These are phyloP conservation scores for Hypoxylon sp. DNA, from an alignment of 2,329 filamentous ascomycete species.

Conservation along the genomic window DNA sequence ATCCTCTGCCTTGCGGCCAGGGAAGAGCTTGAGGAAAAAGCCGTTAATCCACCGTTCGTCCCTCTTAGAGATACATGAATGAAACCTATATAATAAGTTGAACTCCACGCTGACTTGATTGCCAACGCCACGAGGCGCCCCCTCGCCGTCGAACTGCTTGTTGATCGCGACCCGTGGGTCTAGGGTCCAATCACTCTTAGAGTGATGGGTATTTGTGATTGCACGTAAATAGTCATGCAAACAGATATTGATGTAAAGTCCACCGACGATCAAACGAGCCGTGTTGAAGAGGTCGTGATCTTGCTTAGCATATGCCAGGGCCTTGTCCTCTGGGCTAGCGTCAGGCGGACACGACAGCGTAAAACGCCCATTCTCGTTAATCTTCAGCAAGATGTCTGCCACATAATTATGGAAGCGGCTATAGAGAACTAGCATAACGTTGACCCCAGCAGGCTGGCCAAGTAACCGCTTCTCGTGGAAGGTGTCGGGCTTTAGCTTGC, in stretches of 20 bases:
- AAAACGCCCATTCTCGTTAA: conserved; percentile 78
- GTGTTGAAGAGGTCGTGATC: conserved; percentile 71
- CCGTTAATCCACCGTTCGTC: conserved; percentile 75
- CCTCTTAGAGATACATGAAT: conserved; percentile 71
- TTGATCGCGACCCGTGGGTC: conserved; percentile 74
- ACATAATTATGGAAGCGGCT: conserved; percentile 79
- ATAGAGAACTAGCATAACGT: conserved; percentile 77
- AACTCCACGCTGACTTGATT: conserved; percentile 79
- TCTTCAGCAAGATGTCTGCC: conserved; percentile 72
- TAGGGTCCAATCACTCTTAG: conserved; percentile 72
- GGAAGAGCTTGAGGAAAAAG: conserved; percentile 65
- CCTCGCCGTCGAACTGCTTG: conserved; percentile 62
- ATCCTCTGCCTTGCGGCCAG: conserved; percentile 44
- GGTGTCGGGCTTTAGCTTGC: conserved; percentile 79
- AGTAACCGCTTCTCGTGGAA: conserved; percentile 77
- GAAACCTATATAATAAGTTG: conserved; percentile 77
- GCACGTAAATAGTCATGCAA: conserved; percentile 73
- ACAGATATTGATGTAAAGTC: conserved; percentile 70
- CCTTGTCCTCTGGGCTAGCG: conserved; percentile 51
- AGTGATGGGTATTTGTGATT: conserved; percentile 72
- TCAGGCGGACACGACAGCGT: conserved; percentile 57
- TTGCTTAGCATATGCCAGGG: conserved; percentile 58
- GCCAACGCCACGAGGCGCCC: conserved; percentile 69
- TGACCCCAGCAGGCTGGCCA: conserved; percentile 78
- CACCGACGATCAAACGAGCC: conserved; percentile 67